These are phyloP conservation scores for Stachybotrys chlorohalonatus DNA, from an alignment of 2,329 filamentous ascomycete genomes.

Conservation along the genomic window DNA sequence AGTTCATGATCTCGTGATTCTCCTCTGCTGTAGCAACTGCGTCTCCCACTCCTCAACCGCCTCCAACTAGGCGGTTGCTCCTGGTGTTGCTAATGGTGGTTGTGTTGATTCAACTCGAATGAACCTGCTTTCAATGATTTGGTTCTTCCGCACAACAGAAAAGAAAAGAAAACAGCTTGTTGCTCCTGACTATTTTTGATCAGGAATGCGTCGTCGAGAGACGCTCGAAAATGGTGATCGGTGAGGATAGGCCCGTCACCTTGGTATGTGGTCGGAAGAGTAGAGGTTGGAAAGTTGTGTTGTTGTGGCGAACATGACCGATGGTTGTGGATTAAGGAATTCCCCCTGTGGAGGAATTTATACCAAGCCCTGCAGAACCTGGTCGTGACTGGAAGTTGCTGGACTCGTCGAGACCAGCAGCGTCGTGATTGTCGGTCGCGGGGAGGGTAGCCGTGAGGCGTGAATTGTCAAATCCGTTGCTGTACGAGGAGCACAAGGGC, in stretches of 20 bases:
- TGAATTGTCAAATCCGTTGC: background rate
- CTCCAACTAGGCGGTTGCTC: slow-evolving; percentile 9
- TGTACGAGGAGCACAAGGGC: slow-evolving; percentile 9
- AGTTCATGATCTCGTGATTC: slow-evolving; percentile 28
- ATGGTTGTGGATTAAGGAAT: slow-evolving; percentile 17
- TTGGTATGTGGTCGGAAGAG: slow-evolving; percentile 52
- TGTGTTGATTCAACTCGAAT: background rate
- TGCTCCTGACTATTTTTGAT: background rate
- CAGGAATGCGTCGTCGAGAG: slow-evolving; percentile 9
- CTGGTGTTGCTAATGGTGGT: slow-evolving; percentile 1
- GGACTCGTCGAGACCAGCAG: slow-evolving; percentile 18
- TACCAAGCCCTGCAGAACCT: slow-evolving; percentile 19
- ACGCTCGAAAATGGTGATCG: slow-evolving; percentile 14
- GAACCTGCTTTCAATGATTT: background rate
- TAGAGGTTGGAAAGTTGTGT: slow-evolving; percentile 44
- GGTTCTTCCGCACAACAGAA: background rate
- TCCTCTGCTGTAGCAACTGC: slow-evolving; percentile 17
- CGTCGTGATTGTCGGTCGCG: background rate
- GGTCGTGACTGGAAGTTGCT: slow-evolving; percentile 17
- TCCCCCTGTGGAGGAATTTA: slow-evolving; percentile 22
- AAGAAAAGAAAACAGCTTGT: slow-evolving; percentile 3
- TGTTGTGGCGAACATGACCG: slow-evolving; percentile 48
- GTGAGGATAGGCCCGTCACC: slow-evolving; percentile 45
- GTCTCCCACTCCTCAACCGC: slow-evolving; percentile 10
- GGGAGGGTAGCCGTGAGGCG: background rate